Evolutionary conservation across 345 rosid species (phyloP), one percentile per base, ranked within the genome.

Genomic region (Erodium maritimum): DNA sequence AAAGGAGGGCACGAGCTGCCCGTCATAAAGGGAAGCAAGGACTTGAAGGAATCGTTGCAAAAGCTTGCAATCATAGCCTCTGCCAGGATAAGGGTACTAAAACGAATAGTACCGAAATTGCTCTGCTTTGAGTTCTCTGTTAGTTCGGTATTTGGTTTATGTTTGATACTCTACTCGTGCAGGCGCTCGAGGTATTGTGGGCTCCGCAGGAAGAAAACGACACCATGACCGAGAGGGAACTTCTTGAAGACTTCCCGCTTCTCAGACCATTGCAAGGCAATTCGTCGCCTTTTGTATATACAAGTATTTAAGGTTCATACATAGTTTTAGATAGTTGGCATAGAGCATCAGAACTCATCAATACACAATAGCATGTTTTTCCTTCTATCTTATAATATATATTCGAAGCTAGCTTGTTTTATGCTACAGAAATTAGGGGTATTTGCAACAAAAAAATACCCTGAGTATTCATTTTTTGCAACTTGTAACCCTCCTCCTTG

Each of bases 181-280:
- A 91, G 96, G 96, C 94, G 22, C 96, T 89, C 21, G 96, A 91
- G 75, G 96, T 86, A 64, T 65, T 91, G 74, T 91, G 99, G 99
- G 89, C 96, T 45, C 95, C 99, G 13, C 96, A 91, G 67, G 76
- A 86, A 59, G 98, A 86, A 72, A 72, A 77, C 21, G 96, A 84
- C 61, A 79, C 84, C 5, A 66, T 89, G 48, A 70, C 96, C 12
- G 91, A 89, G 68, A 73, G 80, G 53, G 88, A 89, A 70, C 76
- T 93, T 34, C 94, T 85, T 9, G 90, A 87, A 73, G 95, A 89
- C 74, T 93, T 85, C 73, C 86, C 99, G 22, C 79, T 89, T 59
- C 77, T 89, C 82, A 89, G 88, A 81, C 91, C 97, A 55, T 54
- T 93, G 53, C 85, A 63, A 74, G 67, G 65, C 48, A 7, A 13